phyloP scores from a whole-genome alignment of 371 early-diverging fungal species.

The Massospora cicadina region DNA sequence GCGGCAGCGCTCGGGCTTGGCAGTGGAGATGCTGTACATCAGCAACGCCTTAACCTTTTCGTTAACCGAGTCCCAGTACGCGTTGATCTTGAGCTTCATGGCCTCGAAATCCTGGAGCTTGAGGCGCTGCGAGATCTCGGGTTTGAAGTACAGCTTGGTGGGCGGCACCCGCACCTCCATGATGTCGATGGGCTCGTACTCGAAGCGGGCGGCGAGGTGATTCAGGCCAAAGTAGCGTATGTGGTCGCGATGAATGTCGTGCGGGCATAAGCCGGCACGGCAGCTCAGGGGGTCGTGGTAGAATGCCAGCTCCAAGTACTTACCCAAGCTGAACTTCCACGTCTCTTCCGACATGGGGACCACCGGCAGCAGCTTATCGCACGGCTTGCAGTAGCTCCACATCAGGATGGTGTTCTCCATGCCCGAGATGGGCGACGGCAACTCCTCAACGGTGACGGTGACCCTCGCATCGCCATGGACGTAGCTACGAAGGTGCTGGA shows the following conservation, averaged over 20 bases:
- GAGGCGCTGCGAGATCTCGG: conserved; percentile 27
- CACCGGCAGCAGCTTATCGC: conserved; percentile 47
- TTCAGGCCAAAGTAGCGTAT: conserved; percentile 54
- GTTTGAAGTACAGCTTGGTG: conserved; percentile 35
- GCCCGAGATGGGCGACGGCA: conserved; percentile 23
- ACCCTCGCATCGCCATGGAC: conserved; percentile 61
- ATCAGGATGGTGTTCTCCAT: conserved; percentile 62
- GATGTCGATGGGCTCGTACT: conserved; percentile 49
- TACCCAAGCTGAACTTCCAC: conserved; percentile 89
- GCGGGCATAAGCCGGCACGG: conserved; percentile 58
- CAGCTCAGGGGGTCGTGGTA: conserved; percentile 51
- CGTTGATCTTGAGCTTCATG: conserved; percentile 31
- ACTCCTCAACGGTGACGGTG: conserved; percentile 48
- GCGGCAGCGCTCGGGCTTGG: conserved; percentile 41
- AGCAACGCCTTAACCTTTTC: conserved; percentile 36
- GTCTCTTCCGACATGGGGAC: conserved; percentile 64
- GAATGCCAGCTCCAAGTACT: conserved; percentile 76
- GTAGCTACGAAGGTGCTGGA: conserved; percentile 64
- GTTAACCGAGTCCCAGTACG: conserved; percentile 51
- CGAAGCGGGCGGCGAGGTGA: conserved; percentile 53
- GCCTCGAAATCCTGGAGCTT: conserved; percentile 42
- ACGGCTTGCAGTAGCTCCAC: conserved; percentile 66
- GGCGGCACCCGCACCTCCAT: conserved; percentile 69
- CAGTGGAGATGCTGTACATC: conserved; percentile 38
- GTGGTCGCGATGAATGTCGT: conserved; percentile 61